Evolutionary conservation across 2,329 filamentous ascomycete species (phyloP).

Genomic region (Colletotrichum sp.): DNA sequence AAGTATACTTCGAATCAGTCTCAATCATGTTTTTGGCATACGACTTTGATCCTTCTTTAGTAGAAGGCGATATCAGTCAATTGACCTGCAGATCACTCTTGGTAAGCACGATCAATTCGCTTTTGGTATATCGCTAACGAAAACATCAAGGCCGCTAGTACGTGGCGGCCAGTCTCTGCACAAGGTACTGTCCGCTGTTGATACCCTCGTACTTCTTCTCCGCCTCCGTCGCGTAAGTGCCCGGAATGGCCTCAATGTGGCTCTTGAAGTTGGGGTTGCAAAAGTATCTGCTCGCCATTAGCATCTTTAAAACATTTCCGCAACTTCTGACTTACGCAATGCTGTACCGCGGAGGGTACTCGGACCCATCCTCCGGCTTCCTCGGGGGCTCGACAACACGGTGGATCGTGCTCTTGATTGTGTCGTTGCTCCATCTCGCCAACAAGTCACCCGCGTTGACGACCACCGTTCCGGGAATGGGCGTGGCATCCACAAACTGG

Average conservation of each 20-base stretch:
- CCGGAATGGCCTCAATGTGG: constrained; percentile 80
- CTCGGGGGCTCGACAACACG: constrained; percentile 85
- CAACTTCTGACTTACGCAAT: constrained; percentile 67
- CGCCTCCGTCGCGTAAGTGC: constrained; percentile 68
- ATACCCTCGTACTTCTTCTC: constrained; percentile 83
- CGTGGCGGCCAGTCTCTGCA: constrained; percentile 78
- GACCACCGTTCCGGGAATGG: constrained; percentile 82
- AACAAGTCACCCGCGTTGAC: constrained; percentile 90
- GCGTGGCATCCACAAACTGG: constrained; percentile 81
- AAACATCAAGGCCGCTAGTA: constrained; percentile 45
- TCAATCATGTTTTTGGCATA: background rate
- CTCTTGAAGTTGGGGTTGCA: constrained; percentile 84
- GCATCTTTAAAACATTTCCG: background rate
- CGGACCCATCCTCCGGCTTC: constrained; percentile 52
- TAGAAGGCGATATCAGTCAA: background rate
- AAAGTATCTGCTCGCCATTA: constrained; percentile 66
- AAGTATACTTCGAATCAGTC: background rate
- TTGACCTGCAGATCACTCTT: background rate
- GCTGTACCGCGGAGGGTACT: constrained; percentile 81
- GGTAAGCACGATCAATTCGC: background rate
- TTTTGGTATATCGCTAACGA: background rate
- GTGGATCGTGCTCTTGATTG: constrained; percentile 89
- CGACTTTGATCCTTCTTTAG: background rate
- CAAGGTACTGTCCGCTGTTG: constrained; percentile 81
- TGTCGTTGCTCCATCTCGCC: constrained; percentile 88